Percentiles rank a stretch among this genome's conserved stretches.
phyloP scores from a whole-genome alignment of 73 alveolate genomes.

The Stentor roeselii region DNA sequence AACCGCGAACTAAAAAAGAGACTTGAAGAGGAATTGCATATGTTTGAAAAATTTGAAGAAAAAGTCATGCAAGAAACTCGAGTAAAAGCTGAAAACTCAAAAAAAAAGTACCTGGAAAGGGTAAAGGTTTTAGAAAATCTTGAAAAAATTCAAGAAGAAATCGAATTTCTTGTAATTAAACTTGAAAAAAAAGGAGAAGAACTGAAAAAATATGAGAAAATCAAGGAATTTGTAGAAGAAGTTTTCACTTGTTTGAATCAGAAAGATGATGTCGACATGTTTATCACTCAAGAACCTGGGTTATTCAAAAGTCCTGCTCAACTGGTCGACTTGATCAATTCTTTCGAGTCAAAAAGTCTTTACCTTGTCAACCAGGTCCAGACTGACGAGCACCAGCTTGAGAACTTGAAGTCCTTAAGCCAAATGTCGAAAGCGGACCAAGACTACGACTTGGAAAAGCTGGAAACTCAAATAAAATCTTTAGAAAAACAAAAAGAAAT shows the following conservation, averaged over 20 bases:
- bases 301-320: neutral
- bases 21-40: neutral
- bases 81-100: neutral
- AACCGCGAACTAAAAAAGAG: neutral
- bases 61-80: neutral
- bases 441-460: neutral
- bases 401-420: neutral
- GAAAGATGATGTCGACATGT: neutral
- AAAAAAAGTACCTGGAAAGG: neutral
- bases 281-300: neutral
- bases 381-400: neutral
- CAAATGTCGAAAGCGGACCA: neutral
- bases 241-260: neutral
- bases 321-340: neutral
- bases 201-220: neutral
- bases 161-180: neutral
- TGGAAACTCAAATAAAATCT: neutral
- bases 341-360: neutral
- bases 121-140: too few relatives aligned
- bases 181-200: neutral
- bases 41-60: neutral
- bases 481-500: neutral
- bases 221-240: too few relatives aligned
- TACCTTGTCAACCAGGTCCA: neutral
- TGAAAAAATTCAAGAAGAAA: neutral